phyloP scores from a whole-genome alignment of 306 rosid genomes.

The Cyclanthera cordifolia region DNA sequence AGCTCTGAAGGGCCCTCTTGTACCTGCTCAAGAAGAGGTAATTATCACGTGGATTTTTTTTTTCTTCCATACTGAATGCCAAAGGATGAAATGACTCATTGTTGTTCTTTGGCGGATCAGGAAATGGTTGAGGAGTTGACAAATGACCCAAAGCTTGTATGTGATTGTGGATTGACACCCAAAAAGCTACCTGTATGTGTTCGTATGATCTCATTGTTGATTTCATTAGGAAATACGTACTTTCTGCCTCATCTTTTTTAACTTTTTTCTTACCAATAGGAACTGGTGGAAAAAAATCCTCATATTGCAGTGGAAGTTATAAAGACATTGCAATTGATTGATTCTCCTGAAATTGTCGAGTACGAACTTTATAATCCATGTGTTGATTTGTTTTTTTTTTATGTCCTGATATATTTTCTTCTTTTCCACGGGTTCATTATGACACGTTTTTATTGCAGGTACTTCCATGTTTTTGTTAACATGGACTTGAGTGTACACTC shows the following conservation, averaged over 20 bases:
- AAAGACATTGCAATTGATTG: slow-evolving; percentile 77
- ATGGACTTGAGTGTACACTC: slow-evolving; percentile 99
- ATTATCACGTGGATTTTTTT: background rate
- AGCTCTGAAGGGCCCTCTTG: slow-evolving; percentile 91
- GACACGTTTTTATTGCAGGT: slow-evolving; percentile 45
- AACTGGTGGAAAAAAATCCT: slow-evolving; percentile 89
- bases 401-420: background rate
- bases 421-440: slow-evolving; percentile 9
- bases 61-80: slow-evolving; percentile 13
- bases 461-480: slow-evolving; percentile 88
- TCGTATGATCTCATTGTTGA: slow-evolving; percentile 15
- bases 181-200: slow-evolving; percentile 76
- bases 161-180: slow-evolving; percentile 92
- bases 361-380: slow-evolving; percentile 27
- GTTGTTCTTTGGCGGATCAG: slow-evolving; percentile 36
- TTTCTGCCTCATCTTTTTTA: slow-evolving; percentile 9
- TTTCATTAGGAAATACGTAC: slow-evolving; percentile 5
- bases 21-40: slow-evolving; percentile 89
- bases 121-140: slow-evolving; percentile 68
- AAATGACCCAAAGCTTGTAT: slow-evolving; percentile 78
- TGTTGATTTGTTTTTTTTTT: background rate
- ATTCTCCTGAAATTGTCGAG: slow-evolving; percentile 78
- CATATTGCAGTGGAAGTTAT: slow-evolving; percentile 90
- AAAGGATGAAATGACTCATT: slow-evolving; percentile 21
- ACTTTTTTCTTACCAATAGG: slow-evolving; percentile 39